These are phyloP conservation scores for Starmerella apicola DNA, from an alignment of 805 yeast species.

Conservation along the genomic window DNA sequence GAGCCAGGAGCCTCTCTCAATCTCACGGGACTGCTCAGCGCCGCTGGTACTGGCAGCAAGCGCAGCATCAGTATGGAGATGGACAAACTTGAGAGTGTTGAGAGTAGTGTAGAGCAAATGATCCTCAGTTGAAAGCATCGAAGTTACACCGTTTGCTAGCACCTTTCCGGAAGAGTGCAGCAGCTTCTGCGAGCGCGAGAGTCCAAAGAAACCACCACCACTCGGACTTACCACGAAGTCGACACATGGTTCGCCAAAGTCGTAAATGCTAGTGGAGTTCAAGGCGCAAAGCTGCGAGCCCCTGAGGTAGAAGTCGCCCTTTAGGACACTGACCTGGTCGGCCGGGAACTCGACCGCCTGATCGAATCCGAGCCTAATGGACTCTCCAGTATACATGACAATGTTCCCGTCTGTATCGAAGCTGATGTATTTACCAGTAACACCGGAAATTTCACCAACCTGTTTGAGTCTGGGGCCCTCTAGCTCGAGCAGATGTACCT, in stretches of 20 bases:
- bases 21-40: constrained; percentile 78
- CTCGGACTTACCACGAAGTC: constrained; percentile 28
- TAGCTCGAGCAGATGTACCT: background rate
- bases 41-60: constrained; percentile 7
- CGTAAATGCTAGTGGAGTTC: constrained; percentile 12
- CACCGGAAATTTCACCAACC: background rate
- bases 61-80: constrained; percentile 32
- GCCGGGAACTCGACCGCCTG: background rate
- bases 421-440: background rate
- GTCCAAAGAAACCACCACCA: constrained; percentile 44
- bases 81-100: constrained; percentile 69
- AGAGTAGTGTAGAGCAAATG: constrained; percentile 72
- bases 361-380: background rate
- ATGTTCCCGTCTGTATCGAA: background rate
- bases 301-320: constrained; percentile 4
- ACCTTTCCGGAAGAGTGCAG: constrained; percentile 31
- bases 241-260: constrained; percentile 56
- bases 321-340: constrained; percentile 5
- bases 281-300: constrained; percentile 4
- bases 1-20: constrained; percentile 84
- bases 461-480: background rate
- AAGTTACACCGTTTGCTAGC: constrained; percentile 59
- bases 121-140: constrained; percentile 55
- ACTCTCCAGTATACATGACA: background rate
- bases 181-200: constrained; percentile 63